These are phyloP conservation scores for Lentinula aciculospora DNA, from an alignment of 768 basidiomycete genomes.

Conservation along the genomic window DNA sequence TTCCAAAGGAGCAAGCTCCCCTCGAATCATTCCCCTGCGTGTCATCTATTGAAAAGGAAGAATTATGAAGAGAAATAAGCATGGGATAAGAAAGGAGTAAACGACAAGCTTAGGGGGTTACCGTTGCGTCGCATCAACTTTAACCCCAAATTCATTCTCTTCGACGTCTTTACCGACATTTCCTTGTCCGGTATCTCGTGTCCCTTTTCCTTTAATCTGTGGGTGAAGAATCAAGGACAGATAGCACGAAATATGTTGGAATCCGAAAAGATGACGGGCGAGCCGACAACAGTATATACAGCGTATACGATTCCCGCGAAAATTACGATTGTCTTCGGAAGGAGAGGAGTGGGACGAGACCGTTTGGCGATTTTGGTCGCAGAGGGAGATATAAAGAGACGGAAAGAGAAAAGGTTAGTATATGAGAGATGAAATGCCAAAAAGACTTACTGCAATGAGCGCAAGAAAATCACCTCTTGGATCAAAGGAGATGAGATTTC, in stretches of 20 bases:
- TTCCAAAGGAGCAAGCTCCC: conserved; percentile 36
- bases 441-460: conserved; percentile 30
- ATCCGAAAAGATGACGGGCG: conserved; percentile 36
- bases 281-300: conserved; percentile 28
- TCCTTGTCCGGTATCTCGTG: conserved; percentile 53
- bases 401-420: neutral
- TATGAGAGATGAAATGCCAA: neutral
- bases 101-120: conserved; percentile 24
- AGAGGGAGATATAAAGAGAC: neutral
- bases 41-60: neutral
- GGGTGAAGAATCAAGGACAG: too few relatives aligned
- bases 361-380: neutral
- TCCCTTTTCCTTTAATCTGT: conserved; percentile 53
- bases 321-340: conserved; percentile 37
- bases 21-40: conserved; percentile 46
- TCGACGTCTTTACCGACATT: conserved; percentile 59
- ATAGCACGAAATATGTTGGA: too few relatives aligned
- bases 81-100: neutral
- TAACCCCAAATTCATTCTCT: conserved; percentile 53
- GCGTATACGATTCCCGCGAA: conserved; percentile 42
- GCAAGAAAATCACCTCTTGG: conserved; percentile 38
- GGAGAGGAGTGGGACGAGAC: neutral
- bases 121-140: conserved; percentile 73
- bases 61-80: neutral
- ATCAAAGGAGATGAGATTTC: neutral